Evolutionary conservation across 257 asterid genomes (phyloP), one percentile per base, ranked within the genome.

Genomic region (Phtheirospermum japonicum): DNA sequence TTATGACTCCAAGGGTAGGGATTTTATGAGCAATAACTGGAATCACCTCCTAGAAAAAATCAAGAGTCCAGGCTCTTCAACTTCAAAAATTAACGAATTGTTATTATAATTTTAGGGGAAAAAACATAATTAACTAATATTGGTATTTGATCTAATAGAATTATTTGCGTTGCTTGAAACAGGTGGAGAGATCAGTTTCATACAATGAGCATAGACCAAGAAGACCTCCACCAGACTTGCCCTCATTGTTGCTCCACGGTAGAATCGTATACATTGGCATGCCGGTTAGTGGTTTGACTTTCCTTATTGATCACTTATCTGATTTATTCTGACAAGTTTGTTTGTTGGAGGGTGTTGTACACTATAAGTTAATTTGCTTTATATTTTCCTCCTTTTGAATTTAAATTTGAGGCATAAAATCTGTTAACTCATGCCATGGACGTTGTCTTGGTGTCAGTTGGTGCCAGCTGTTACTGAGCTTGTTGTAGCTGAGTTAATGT

Each of bases 391-490:
- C 48, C 43, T 42, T 42, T 14, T 26, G 8, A 18, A 36, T 51
- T 65, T 16, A 48, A 17, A 50, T 66, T 7, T 17, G 12, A 14
- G 6, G 18, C 11, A 40, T 57, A 28, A 64, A 23, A 48, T 51
- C 7, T 37, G 19, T 51, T 57, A 14, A 23, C 61, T 74, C 50
- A 34, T 51, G 48, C 50, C n/a, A 17, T 61, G 56, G 30, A 39
- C 18, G 18, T 28, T 58, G 51, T 42, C 56, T 53, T 61, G 43
- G 72, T 77, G 68, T 58, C 94, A 91, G 98, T 77, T 91, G 83
- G 96, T 91, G 37, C 85, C 96, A 59, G 95, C 96, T 65, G 96
- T 91, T 72, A 82, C 96, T 0, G 95, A 91, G 83, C 96, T 91
- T 72, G 79, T 91, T 37, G 39, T 88, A 60, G 95, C 96, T 52